These are phyloP conservation scores for Triglochin maritima DNA, from an alignment of 106 monocot species.

Conservation along the genomic window DNA sequence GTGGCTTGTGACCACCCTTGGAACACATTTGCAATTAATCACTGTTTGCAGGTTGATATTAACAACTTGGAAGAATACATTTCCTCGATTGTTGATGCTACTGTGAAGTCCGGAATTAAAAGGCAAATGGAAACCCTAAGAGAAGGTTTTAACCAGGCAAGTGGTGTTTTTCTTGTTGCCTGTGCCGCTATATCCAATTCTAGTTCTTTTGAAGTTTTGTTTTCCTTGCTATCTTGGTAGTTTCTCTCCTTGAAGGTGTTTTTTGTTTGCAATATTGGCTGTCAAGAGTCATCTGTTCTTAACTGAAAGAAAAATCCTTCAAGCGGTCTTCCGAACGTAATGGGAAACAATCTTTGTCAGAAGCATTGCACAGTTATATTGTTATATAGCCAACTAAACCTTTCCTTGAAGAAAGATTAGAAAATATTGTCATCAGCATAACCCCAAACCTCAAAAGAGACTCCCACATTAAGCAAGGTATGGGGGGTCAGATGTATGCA, in stretches of 20 bases:
- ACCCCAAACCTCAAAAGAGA: no score
- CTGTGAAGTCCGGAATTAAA: constrained; percentile 62
- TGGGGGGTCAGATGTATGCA: no score
- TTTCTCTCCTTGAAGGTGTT: not conserved
- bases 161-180: not conserved
- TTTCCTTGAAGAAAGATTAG: no score
- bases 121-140: constrained; percentile 87
- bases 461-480: no score
- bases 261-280: no score
- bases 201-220: not conserved
- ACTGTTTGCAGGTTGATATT: constrained; percentile 50
- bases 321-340: no score
- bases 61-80: constrained; percentile 86
- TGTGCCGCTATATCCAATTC: not conserved
- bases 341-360: no score
- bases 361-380: no score
- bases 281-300: no score
- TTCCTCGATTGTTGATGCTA: constrained; percentile 85
- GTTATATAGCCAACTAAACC: no score
- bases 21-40: not conserved
- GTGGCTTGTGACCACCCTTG: not conserved
- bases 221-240: not conserved
- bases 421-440: no score
- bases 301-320: no score
- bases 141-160: constrained; percentile 89